phyloP scores from a whole-genome alignment of 2,329 filamentous ascomycete species.

The Fusarium continuum region DNA sequence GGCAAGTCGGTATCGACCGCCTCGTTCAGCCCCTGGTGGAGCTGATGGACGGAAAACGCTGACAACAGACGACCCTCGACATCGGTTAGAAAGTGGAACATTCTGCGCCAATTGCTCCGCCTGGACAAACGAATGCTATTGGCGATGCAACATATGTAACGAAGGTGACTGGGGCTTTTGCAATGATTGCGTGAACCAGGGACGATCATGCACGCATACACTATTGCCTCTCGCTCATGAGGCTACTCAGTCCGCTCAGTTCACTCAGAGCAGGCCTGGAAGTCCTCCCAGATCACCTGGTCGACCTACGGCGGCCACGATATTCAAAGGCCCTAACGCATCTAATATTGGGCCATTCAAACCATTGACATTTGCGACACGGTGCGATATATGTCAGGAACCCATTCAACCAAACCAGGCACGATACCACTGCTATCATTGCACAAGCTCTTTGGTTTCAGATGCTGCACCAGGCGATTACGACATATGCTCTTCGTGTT shows the following conservation, averaged over 20 bases:
- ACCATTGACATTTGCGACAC: conserved; percentile 75
- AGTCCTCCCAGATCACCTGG: conserved; percentile 54
- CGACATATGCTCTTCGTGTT: conserved; percentile 84
- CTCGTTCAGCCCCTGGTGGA: conserved; percentile 59
- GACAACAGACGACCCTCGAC: conserved; percentile 73
- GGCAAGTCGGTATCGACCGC: conserved; percentile 64
- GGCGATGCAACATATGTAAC: conserved; percentile 88
- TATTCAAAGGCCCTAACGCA: conserved; percentile 58
- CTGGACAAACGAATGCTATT: conserved; percentile 85
- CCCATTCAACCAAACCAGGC: conserved; percentile 74
- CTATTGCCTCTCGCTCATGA: conserved; percentile 79
- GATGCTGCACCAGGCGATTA: conserved; percentile 75
- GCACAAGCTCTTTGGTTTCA: conserved; percentile 62
- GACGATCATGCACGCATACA: conserved; percentile 81
- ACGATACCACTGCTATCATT: conserved; percentile 83
- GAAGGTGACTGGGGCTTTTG: conserved; percentile 96
- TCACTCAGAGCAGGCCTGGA: conserved; percentile 49
- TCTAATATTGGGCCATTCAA: conserved; percentile 66
- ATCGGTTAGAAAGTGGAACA: conserved; percentile 77
- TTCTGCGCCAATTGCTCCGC: conserved; percentile 82
- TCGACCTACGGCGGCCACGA: conserved; percentile 57
- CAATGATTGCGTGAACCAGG: conserved; percentile 85
- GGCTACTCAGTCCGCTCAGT: conserved; percentile 47
- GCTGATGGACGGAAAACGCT: conserved; percentile 65
- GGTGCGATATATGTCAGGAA: conserved; percentile 81